These are phyloP conservation scores for Collybia nuda DNA, from an alignment of 768 basidiomycete genomes.

Conservation along the genomic window DNA sequence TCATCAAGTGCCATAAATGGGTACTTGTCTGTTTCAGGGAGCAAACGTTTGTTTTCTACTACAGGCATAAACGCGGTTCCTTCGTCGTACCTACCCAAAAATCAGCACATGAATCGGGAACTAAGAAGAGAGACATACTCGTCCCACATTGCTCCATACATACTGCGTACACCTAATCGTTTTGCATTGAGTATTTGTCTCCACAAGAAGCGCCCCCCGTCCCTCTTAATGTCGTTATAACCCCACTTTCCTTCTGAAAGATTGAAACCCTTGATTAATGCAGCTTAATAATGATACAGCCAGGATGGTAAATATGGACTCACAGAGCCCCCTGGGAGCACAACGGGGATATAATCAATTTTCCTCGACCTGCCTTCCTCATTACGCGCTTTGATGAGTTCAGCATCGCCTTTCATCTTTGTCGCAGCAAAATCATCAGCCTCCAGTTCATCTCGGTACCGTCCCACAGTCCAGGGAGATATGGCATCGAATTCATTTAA, in stretches of 20 bases:
- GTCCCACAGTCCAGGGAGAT: conserved; percentile 82
- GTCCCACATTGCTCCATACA: conserved; percentile 90
- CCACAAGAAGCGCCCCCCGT: conserved; percentile 80
- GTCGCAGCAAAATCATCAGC: conserved; percentile 64
- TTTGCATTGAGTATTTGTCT: conserved; percentile 72
- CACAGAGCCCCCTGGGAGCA: conserved; percentile 81
- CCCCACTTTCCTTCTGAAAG: conserved; percentile 69
- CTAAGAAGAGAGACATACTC: conserved; percentile 48
- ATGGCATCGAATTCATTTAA: conserved; percentile 78
- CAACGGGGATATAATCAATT: conserved; percentile 82
- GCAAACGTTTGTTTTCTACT: conserved; percentile 51
- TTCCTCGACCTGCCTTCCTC: conserved; percentile 42
- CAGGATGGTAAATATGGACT: conserved; percentile 27
- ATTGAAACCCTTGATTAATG: conserved; percentile 58
- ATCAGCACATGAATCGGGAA: conserved; percentile 5
- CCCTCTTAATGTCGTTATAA: conserved; percentile 69
- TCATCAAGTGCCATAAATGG: conserved; percentile 73
- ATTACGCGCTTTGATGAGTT: conserved; percentile 51
- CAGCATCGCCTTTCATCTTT: conserved; percentile 64
- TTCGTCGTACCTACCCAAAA: conserved; percentile 68
- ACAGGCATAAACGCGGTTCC: conserved; percentile 83
- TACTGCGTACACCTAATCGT: conserved; percentile 55
- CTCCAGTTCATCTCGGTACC: conserved; percentile 58
- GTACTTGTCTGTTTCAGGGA: conserved; percentile 61
- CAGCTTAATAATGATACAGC: conserved; percentile 10